Base-by-base conservation (phyloP, 306 rosid genomes). In the Vigna angularis region DNA sequence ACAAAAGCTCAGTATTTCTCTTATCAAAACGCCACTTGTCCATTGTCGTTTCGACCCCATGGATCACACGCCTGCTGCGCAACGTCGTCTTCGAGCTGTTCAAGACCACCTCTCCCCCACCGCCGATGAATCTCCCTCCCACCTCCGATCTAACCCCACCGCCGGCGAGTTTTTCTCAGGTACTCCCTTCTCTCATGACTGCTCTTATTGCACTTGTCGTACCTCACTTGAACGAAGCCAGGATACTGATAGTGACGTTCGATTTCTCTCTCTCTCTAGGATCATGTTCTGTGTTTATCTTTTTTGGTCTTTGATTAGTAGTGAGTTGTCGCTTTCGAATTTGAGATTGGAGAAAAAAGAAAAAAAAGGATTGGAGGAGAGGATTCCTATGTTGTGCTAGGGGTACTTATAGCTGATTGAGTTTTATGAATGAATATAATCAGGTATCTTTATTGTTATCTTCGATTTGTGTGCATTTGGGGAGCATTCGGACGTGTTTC, bases 91-190 rank as follows among this genome's bases (percentile, higher is more conserved):
- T 12, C 61, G 66, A 74, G 88, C 93, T 17, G 88, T 95, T 71
- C 71, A 87, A 59, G 47, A 61, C 51, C 98, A 95, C 82, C 87
- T 95, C 62, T 22, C 68, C 83, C 2, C 89, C 73, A 22, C 79
- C 81, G 81, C 74, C 9, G 82, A 18, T 1, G 93, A 89, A 15
- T 75, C 88, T 47, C 16, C 70, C 9, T 83, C 91, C 56, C 83
- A 79, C 80, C 93, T 95, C 77, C 93, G 78, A 18, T 73, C 83
- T 0, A 89, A 85, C 38, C 82, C 87, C 30, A 91, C 99, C 47
- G 85, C 96, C 78, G 98, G 75, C 85, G 96, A 95, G 85, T 93
- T 95, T 71, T 72, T 78, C 38, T 80, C 79, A 56, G 98, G 99
- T 95, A 66, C 66, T 45, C 74, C 42, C 85, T 42, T 58, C 59